Evolutionary conservation across 306 rosid species (phyloP).

Genomic region (Inga leiocalycina): DNA sequence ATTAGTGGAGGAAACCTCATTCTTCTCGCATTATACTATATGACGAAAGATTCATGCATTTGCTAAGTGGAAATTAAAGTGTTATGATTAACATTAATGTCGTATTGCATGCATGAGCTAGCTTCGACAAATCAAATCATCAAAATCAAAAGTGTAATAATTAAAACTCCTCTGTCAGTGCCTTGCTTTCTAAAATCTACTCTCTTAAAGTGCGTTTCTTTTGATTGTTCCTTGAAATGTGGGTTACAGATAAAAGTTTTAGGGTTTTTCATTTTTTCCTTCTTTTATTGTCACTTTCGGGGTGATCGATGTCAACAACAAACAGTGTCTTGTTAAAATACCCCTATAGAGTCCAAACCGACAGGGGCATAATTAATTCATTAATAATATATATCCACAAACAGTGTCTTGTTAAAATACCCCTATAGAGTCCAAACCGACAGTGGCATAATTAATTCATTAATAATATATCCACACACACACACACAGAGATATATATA

Average conservation of each 20-base stretch:
- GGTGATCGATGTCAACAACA: not conserved
- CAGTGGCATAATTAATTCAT: not conserved
- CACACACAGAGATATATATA: not conserved
- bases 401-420: not conserved
- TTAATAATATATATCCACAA: not conserved
- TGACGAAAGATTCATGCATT: constrained; percentile 8
- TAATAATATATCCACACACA: too few relatives aligned
- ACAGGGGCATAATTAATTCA: not conserved
- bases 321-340: not conserved
- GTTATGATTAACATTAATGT: not conserved
- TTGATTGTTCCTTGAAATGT: not conserved
- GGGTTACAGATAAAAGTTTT: not conserved
- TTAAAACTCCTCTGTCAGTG: not conserved
- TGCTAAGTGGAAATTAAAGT: not conserved
- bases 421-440: constrained; percentile 4
- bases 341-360: constrained; percentile 1
- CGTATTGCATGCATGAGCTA: not conserved
- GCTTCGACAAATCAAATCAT: not conserved
- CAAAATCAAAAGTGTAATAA: constrained; percentile 2
- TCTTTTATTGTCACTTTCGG: not conserved
- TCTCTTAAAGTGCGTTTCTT: not conserved
- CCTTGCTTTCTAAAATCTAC: not conserved
- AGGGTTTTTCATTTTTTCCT: not conserved
- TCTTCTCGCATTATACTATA: not conserved
- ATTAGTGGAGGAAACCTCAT: not conserved